Evolutionary conservation across 768 basidiomycete species (phyloP).

Genomic region (Daedaleopsis nitida): DNA sequence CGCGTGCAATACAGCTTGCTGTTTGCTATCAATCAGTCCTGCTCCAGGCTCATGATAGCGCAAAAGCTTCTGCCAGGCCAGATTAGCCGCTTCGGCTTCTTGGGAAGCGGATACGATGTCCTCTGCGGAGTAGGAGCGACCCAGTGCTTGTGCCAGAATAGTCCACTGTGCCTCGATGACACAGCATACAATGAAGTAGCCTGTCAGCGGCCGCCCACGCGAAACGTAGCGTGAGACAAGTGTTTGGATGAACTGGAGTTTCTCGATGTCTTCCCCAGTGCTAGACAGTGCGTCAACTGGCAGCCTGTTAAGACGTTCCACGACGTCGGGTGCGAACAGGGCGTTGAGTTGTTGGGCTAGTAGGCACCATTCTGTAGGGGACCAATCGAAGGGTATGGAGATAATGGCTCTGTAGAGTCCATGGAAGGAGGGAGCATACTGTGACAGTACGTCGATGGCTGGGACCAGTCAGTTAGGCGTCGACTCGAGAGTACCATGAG

Average conservation of each 20-base stretch:
- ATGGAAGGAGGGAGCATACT: constrained; percentile 79
- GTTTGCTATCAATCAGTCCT: constrained; percentile 36
- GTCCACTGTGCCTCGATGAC: constrained; percentile 87
- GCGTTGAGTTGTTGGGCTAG: constrained; percentile 54
- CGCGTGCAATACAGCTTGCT: constrained; percentile 38
- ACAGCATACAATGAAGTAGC: constrained; percentile 90
- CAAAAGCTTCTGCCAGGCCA: constrained; percentile 74
- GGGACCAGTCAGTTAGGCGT: background rate
- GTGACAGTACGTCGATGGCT: constrained; percentile 77
- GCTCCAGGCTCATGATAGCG: constrained; percentile 49
- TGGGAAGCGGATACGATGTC: constrained; percentile 34
- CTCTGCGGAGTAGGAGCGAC: constrained; percentile 32
- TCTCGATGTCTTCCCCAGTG: constrained; percentile 54
- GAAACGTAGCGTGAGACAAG: constrained; percentile 76
- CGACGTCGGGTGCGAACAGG: constrained; percentile 64
- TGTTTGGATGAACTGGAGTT: constrained; percentile 61
- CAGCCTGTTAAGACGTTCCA: constrained; percentile 74
- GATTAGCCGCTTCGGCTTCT: constrained; percentile 84
- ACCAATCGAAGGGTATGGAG: constrained; percentile 78
- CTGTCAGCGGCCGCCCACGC: constrained; percentile 77
- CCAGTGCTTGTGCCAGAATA: constrained; percentile 70
- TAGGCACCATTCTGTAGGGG: constrained; percentile 60
- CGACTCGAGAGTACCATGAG: too few relatives aligned
- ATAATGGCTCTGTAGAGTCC: constrained; percentile 86
- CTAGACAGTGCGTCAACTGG: constrained; percentile 62